Evolutionary conservation across 306 rosid species (phyloP).

Genomic region (Prunus salicina): DNA sequence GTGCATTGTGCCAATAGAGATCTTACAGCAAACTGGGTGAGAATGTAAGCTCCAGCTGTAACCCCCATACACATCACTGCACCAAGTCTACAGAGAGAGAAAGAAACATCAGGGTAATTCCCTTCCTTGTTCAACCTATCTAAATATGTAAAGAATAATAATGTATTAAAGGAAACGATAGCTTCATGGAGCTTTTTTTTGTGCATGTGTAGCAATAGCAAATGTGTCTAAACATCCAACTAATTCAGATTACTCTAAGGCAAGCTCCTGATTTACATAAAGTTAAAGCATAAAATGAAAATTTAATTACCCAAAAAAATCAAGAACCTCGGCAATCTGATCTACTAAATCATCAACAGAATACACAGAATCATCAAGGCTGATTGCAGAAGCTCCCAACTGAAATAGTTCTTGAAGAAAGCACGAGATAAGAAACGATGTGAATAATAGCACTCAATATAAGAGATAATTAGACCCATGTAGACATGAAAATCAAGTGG

Average conservation of each 20-base stretch:
- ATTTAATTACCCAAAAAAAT: constrained; percentile 72
- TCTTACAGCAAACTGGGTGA: constrained; percentile 88
- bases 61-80: constrained; percentile 98
- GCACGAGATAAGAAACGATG: constrained; percentile 43
- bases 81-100: constrained; percentile 50
- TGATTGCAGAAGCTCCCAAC: constrained; percentile 82
- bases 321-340: constrained; percentile 90
- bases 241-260: background rate
- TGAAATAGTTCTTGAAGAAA: constrained; percentile 75
- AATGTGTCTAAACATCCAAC: background rate
- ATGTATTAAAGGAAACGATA: background rate
- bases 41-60: constrained; percentile 93
- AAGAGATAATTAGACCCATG: constrained; percentile 5
- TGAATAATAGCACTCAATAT: constrained; percentile 25
- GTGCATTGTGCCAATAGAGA: constrained; percentile 8
- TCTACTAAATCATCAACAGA: constrained; percentile 93
- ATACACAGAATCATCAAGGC: constrained; percentile 56
- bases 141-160: background rate
- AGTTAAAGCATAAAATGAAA: constrained; percentile 4
- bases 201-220: background rate
- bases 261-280: background rate
- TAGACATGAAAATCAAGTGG: constrained; percentile 19
- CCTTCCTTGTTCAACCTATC: constrained; percentile 6
- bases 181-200: background rate
- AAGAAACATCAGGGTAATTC: constrained; percentile 23